A percentile compares a stretch with the other conserved stretches of the same genome.
Evolutionary conservation across 768 basidiomycete species (phyloP).

Genomic region (Stropharia rugosoannulata): DNA sequence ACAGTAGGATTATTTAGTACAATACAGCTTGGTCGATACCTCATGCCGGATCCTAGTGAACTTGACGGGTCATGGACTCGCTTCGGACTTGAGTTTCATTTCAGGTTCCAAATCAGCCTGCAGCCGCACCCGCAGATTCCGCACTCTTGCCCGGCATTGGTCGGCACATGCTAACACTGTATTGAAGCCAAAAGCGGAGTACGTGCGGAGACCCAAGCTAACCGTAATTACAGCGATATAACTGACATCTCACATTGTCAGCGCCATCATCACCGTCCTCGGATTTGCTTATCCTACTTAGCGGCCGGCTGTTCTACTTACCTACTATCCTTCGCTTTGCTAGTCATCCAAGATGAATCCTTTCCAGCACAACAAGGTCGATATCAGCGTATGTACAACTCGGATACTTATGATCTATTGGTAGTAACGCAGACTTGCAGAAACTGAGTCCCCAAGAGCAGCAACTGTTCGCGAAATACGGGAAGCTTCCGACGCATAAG

Average conservation of each 20-base stretch:
- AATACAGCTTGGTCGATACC: background rate
- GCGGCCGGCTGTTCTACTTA: conserved; percentile 25
- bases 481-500: conserved; percentile 93
- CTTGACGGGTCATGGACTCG: too few relatives aligned
- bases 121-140: background rate
- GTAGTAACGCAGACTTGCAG: conserved; percentile 35
- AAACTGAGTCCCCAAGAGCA: conserved; percentile 87
- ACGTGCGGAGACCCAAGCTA: conserved; percentile 25
- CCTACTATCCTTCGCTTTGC: conserved; percentile 21
- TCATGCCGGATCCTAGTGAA: background rate
- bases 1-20: too few relatives aligned
- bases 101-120: background rate
- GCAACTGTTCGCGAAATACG: conserved; percentile 92
- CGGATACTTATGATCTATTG: conserved; percentile 1
- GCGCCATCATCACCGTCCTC: conserved; percentile 21
- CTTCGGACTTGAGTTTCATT: too few relatives aligned
- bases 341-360: conserved; percentile 58
- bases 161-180: background rate
- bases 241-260: conserved; percentile 17
- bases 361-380: conserved; percentile 86
- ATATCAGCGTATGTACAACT: conserved; percentile 73
- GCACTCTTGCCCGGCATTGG: conserved; percentile 7
- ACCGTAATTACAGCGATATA: conserved; percentile 12
- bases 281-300: conserved; percentile 16
- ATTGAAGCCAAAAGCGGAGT: conserved; percentile 26